These are phyloP conservation scores for Loxodes magnus DNA, from an alignment of 73 alveolate species.

Conservation along the genomic window DNA sequence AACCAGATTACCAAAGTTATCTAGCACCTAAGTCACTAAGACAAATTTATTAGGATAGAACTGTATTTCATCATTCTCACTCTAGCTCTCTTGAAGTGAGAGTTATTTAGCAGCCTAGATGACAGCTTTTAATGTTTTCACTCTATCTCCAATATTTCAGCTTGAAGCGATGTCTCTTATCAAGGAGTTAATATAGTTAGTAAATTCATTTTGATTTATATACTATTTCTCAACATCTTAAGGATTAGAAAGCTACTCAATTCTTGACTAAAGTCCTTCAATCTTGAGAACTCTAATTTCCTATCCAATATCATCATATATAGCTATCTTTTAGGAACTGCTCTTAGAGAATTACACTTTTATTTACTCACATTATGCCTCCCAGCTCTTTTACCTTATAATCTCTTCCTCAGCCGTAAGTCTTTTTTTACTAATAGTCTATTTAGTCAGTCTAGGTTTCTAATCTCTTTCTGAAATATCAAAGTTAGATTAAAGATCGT, in stretches of 20 bases:
- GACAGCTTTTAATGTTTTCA: slow-evolving; percentile 57
- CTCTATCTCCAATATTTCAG: slow-evolving; percentile 56
- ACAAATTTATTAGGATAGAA: slow-evolving; percentile 83
- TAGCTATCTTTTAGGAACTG: neutral
- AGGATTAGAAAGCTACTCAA: neutral
- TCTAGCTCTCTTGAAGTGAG: no score
- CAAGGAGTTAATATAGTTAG: slow-evolving; percentile 22
- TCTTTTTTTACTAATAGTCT: neutral
- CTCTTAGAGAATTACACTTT: neutral
- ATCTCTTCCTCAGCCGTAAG: slow-evolving; percentile 1
- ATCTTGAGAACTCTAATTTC: neutral
- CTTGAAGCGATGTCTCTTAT: slow-evolving; percentile 43
- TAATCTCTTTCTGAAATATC: neutral
- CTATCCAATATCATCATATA: neutral
- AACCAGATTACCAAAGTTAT: slow-evolving; percentile 70
- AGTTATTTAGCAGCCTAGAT: slow-evolving; percentile 81
- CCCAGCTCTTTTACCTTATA: slow-evolving; percentile 12
- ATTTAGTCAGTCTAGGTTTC: no score
- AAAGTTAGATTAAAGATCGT: neutral
- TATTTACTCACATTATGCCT: neutral
- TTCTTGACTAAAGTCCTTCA: neutral
- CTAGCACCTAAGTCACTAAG: slow-evolving; percentile 77
- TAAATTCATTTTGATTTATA: slow-evolving; percentile 25
- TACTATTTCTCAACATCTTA: neutral
- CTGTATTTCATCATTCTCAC: slow-evolving; percentile 75